phyloP scores from a whole-genome alignment of 129 eudicot species.

The Tagetes erecta region DNA sequence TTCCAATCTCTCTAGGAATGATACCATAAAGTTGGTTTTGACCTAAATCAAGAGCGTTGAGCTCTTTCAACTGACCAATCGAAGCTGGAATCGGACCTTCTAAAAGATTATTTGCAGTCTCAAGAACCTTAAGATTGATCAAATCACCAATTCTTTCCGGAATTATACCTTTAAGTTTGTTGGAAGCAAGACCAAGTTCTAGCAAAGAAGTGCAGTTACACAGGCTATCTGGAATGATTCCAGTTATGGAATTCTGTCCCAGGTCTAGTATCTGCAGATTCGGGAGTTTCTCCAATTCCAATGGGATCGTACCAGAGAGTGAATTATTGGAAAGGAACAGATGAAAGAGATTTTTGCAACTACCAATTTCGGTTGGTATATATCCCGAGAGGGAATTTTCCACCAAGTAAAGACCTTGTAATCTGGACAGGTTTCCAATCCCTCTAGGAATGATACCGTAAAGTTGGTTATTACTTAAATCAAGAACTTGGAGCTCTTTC shows the following conservation, averaged over 20 bases:
- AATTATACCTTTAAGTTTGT: conserved; percentile 62
- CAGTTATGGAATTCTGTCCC: conserved; percentile 55
- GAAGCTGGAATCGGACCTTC: conserved; percentile 36
- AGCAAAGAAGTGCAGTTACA: conserved; percentile 53
- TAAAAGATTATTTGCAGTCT: conserved; percentile 46
- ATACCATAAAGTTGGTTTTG: conserved; percentile 40
- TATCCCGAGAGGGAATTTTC: too few species aligned
- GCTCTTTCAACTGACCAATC: neutral
- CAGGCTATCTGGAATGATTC: conserved; percentile 58
- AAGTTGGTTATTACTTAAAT: too few species aligned
- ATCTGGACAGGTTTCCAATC: too few species aligned
- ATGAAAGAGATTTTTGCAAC: too few species aligned
- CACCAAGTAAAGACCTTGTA: too few species aligned
- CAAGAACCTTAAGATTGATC: conserved; percentile 44
- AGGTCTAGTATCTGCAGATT: conserved; percentile 49
- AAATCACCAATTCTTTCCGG: conserved; percentile 64
- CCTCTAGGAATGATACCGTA: too few species aligned
- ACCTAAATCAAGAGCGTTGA: neutral
- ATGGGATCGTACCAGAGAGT: too few species aligned
- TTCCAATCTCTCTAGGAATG: conserved; percentile 62
- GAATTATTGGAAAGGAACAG: too few species aligned
- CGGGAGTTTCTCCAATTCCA: conserved; percentile 52
- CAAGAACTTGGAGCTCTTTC: too few species aligned
- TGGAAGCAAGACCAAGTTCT: conserved; percentile 38
- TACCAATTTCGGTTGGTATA: too few species aligned